phyloP scores from a whole-genome alignment of 2,329 filamentous ascomycete genomes.

The Ceratocystis cacaofunesta region DNA sequence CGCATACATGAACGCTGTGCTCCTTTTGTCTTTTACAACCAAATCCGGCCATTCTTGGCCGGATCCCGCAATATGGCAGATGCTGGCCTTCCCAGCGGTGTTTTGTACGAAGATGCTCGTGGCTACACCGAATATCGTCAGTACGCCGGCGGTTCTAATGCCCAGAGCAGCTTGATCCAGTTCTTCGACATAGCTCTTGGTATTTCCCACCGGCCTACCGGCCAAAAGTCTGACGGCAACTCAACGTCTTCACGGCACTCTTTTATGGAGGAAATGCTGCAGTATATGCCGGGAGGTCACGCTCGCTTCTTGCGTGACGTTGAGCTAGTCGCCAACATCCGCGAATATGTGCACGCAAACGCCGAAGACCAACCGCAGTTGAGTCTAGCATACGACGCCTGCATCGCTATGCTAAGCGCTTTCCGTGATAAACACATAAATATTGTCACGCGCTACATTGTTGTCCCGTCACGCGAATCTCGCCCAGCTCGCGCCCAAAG shows the following conservation, averaged over 20 bases:
- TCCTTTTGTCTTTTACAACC: constrained; percentile 85
- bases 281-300: constrained; percentile 91
- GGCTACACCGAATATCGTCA: constrained; percentile 58
- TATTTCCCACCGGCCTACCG: constrained; percentile 79
- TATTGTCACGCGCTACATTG: constrained; percentile 91
- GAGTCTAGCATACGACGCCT: constrained; percentile 75
- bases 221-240: constrained; percentile 36
- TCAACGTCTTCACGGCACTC: constrained; percentile 48
- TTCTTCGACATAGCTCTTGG: constrained; percentile 91
- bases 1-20: constrained; percentile 95
- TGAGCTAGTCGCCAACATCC: constrained; percentile 67
- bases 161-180: constrained; percentile 90
- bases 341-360: constrained; percentile 54
- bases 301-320: constrained; percentile 78
- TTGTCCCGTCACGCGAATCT: constrained; percentile 68
- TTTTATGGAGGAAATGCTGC: constrained; percentile 93
- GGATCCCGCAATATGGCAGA: constrained; percentile 97
- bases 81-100: constrained; percentile 73
- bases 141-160: constrained; percentile 88
- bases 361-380: constrained; percentile 48
- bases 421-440: constrained; percentile 92
- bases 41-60: constrained; percentile 88
- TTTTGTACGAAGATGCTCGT: constrained; percentile 72
- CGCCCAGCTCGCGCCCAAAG: constrained; percentile 47
- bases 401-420: constrained; percentile 51